These are phyloP conservation scores for Barnettozyma salicaria DNA, from an alignment of 805 yeast species.

Conservation along the genomic window DNA sequence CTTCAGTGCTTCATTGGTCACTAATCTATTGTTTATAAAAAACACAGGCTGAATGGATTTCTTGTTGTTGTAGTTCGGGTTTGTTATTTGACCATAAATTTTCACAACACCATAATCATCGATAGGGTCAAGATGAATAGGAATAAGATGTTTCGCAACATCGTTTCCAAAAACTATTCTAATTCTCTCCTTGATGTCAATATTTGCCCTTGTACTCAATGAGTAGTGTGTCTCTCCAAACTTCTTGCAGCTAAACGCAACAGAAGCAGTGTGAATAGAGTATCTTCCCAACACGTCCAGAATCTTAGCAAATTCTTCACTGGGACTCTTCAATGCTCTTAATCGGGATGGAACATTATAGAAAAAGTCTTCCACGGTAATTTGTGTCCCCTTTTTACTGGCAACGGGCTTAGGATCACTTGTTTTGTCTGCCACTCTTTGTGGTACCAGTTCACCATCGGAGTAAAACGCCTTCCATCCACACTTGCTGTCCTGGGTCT, in stretches of 20 bases:
- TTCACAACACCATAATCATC: conserved; percentile 43
- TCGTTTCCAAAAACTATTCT: conserved; percentile 64
- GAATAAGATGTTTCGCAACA: conserved; percentile 59
- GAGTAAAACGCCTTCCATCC: conserved; percentile 69
- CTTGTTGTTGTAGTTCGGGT: conserved; percentile 63
- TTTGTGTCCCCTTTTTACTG: conserved; percentile 81
- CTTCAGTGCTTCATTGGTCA: conserved; percentile 72
- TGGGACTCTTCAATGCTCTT: conserved; percentile 54
- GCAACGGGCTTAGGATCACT: conserved; percentile 67
- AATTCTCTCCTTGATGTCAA: conserved; percentile 58
- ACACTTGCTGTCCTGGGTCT: conserved; percentile 49
- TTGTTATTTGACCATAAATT: conserved; percentile 60
- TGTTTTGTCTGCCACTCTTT: conserved; percentile 32
- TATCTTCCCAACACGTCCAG: conserved; percentile 81
- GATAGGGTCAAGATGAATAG: conserved; percentile 31
- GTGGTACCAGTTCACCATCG: conserved; percentile 54
- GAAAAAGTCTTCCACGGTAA: conserved; percentile 81
- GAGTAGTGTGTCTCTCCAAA: conserved; percentile 68
- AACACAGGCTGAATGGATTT: conserved; percentile 63
- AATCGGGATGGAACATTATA: conserved; percentile 81
- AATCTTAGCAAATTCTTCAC: conserved; percentile 72
- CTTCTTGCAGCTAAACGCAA: conserved; percentile 77
- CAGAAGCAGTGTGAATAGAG: conserved; percentile 62
- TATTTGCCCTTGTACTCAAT: conserved; percentile 48
- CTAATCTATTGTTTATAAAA: conserved; percentile 81